phyloP scores from a whole-genome alignment of 2,329 filamentous ascomycete species.

The Pyricularia sp. region DNA sequence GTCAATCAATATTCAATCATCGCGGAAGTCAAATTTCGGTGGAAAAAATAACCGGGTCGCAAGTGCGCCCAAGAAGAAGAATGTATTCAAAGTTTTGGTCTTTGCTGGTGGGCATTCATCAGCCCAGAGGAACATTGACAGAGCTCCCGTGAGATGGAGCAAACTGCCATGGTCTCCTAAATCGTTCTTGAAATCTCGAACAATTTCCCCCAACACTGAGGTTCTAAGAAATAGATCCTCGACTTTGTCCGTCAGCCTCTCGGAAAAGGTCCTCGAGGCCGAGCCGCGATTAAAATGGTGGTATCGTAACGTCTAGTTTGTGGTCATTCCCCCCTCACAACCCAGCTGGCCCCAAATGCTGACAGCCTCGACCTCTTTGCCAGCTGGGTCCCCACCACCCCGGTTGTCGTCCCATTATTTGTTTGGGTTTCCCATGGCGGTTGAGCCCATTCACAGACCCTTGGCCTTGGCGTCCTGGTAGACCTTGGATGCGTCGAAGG shows the following conservation, averaged over 20 bases:
- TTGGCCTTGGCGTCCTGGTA: conserved; percentile 27
- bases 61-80: background rate
- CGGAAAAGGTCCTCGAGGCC: background rate
- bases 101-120: background rate
- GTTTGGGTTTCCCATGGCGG: background rate
- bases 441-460: conserved; percentile 21
- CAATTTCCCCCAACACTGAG: background rate
- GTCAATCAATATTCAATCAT: background rate
- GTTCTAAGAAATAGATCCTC: background rate
- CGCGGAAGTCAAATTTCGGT: background rate
- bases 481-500: conserved; percentile 33
- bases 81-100: background rate
- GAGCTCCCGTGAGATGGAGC: background rate
- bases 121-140: background rate
- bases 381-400: background rate
- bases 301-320: background rate
- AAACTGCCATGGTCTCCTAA: background rate
- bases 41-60: background rate
- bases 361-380: no score
- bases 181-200: background rate
- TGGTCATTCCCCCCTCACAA: background rate
- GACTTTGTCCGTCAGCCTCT: background rate
- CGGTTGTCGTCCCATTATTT: background rate
- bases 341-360: background rate
- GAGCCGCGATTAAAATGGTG: background rate